These are phyloP conservation scores for Goffeauzyma gilvescens DNA, from an alignment of 768 basidiomycete genomes.

Conservation along the genomic window DNA sequence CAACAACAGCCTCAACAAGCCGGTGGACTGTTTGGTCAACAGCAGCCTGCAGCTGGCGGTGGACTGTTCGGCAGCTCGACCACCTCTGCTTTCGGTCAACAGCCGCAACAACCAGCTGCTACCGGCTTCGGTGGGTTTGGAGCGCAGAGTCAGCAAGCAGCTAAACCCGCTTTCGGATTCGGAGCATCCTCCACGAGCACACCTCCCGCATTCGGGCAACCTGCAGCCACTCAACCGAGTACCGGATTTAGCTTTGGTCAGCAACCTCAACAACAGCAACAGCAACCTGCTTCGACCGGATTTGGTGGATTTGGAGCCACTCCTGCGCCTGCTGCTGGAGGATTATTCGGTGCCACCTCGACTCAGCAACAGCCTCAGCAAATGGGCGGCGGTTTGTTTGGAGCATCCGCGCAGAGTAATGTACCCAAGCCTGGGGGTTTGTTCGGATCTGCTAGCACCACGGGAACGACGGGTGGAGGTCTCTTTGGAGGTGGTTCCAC, in stretches of 20 bases:
- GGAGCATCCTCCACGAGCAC: constrained; percentile 7
- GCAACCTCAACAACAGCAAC: constrained; percentile 9
- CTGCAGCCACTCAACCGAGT: constrained; percentile 11
- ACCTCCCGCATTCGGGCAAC: constrained; percentile 23
- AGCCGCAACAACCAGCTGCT: constrained; percentile 28
- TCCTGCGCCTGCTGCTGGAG: constrained; percentile 13
- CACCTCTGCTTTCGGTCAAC: constrained; percentile 14
- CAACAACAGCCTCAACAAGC: constrained; percentile 7
- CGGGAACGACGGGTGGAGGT: constrained; percentile 20
- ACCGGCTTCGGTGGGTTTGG: constrained; percentile 19
- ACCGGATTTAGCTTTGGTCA: constrained; percentile 13
- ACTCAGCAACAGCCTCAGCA: constrained; percentile 7
- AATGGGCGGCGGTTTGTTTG: constrained; percentile 6
- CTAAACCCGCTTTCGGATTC: constrained; percentile 9
- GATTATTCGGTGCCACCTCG: constrained; percentile 14
- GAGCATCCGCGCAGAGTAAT: constrained; percentile 9
- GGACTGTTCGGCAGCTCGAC: constrained; percentile 2
- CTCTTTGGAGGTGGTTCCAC: constrained; percentile 13
- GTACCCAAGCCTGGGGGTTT: constrained; percentile 25
- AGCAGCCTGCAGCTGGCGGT: constrained; percentile 15
- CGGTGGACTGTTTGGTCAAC: constrained; percentile 29
- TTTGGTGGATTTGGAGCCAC: constrained; percentile 23
- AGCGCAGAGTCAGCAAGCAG: constrained; percentile 13
- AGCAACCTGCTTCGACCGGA: constrained; percentile 15
- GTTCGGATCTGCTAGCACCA: constrained; percentile 21